Evolutionary conservation across 1,284 basidiomycete species (phyloP).

Genomic region (Anthracocystis panici-leucophaei): DNA sequence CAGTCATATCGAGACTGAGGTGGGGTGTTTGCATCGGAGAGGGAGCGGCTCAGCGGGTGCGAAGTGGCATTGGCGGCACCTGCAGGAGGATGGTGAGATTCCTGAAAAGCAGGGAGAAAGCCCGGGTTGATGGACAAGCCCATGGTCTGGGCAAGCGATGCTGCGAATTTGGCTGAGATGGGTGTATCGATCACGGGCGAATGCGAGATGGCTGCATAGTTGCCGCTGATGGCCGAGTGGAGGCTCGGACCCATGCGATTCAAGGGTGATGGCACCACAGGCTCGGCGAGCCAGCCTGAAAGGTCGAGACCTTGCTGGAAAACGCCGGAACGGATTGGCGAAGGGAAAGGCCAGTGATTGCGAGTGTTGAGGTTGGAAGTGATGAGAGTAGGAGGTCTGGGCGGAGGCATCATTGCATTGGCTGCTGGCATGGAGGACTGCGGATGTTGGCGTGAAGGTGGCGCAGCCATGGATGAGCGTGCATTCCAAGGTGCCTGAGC

Average conservation of each 20-base stretch:
- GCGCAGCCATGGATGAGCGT: constrained; percentile 16
- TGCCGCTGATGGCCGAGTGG: constrained; percentile 42
- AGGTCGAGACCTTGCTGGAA: constrained; percentile 53
- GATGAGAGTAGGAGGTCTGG: constrained; percentile 40
- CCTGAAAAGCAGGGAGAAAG: constrained; percentile 27
- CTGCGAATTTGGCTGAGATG: constrained; percentile 50
- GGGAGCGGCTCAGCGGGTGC: constrained; percentile 28
- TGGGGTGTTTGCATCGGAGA: constrained; percentile 25
- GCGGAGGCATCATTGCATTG: constrained; percentile 42
- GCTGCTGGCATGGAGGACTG: constrained; percentile 2
- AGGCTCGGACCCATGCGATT: constrained; percentile 64
- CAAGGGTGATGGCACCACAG: constrained; percentile 65
- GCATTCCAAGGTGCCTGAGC: constrained; percentile 25
- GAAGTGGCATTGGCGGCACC: constrained; percentile 1
- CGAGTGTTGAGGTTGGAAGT: constrained; percentile 46
- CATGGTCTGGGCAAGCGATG: constrained; percentile 43
- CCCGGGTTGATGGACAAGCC: constrained; percentile 33
- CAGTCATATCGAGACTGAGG: constrained; percentile 42
- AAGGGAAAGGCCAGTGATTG: constrained; percentile 37
- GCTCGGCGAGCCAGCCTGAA: constrained; percentile 67
- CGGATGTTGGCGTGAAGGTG: constrained; percentile 15
- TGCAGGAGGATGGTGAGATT: constrained; percentile 6
- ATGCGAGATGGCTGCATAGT: constrained; percentile 37
- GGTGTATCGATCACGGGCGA: constrained; percentile 41
- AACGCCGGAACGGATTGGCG: constrained; percentile 31